Conservation (phyloP, 1,284 basidiomycete species). For the Cutaneotrichosporon dermatis region DNA sequence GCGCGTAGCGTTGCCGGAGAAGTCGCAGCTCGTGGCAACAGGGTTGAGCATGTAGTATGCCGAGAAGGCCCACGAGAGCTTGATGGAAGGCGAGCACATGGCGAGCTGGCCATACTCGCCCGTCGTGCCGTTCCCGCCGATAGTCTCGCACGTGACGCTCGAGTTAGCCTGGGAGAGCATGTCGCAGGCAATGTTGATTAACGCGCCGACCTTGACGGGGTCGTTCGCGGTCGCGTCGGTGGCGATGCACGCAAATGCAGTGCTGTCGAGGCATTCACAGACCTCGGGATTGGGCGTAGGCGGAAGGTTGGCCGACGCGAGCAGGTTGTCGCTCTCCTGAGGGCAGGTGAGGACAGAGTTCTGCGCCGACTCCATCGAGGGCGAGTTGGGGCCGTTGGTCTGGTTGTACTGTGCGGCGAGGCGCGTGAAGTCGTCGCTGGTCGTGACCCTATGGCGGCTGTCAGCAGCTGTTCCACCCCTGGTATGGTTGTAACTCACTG, state of each 20-base stretch:
- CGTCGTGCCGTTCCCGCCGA: constrained; percentile 65
- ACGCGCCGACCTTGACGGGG: constrained; percentile 62
- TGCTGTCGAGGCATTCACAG: constrained; percentile 69
- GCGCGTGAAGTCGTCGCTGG: constrained; percentile 57
- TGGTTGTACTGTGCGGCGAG: constrained; percentile 63
- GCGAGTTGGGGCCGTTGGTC: constrained; percentile 60
- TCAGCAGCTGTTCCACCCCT: neutral
- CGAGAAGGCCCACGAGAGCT: constrained; percentile 78
- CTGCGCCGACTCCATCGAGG: constrained; percentile 57
- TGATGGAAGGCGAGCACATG: constrained; percentile 63
- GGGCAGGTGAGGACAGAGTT: constrained; percentile 64
- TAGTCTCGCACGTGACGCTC: constrained; percentile 56
- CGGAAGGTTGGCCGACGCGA: constrained; percentile 67
- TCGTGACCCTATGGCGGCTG: constrained; percentile 28
- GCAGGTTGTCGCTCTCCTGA: constrained; percentile 56
- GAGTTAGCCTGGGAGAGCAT: constrained; percentile 61
- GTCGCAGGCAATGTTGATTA: constrained; percentile 64
- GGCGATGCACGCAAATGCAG: constrained; percentile 65
- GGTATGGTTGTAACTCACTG: constrained; percentile 26
- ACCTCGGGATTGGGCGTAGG: constrained; percentile 74
- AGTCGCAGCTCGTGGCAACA: constrained; percentile 57
- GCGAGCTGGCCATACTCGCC: constrained; percentile 73
- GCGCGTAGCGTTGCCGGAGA: constrained; percentile 76
- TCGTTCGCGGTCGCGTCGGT: constrained; percentile 61
- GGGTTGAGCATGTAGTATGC: constrained; percentile 69